Evolutionary conservation across 176 grass and related monocot genomes (phyloP).

Genomic region (Rhynchospora tenuis): DNA sequence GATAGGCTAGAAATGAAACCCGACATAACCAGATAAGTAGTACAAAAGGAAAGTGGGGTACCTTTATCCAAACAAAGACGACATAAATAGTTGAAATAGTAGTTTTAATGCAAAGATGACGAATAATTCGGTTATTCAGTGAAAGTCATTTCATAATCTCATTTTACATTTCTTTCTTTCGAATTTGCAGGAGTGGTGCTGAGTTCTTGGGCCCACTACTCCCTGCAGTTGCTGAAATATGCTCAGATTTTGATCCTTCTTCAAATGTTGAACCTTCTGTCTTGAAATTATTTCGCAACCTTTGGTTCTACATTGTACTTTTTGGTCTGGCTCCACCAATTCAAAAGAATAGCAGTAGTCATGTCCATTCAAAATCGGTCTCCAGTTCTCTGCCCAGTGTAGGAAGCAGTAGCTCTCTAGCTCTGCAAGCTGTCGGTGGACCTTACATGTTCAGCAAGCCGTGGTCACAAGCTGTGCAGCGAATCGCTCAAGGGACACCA

Average conservation of each 20-base stretch:
- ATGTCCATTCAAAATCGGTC: slow-evolving; percentile 58
- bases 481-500: slow-evolving; percentile 86
- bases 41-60: background rate
- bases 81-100: background rate
- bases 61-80: background rate
- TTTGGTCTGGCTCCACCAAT: slow-evolving; percentile 94
- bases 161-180: slow-evolving; percentile 18
- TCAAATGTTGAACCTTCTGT: slow-evolving; percentile 83
- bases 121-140: background rate
- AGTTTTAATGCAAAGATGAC: background rate
- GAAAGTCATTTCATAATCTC: slow-evolving; percentile 18
- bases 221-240: slow-evolving; percentile 95
- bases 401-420: slow-evolving; percentile 51
- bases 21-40: background rate
- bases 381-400: slow-evolving; percentile 57
- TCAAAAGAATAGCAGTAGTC: slow-evolving; percentile 47
- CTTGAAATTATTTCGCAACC: slow-evolving; percentile 89
- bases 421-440: slow-evolving; percentile 92
- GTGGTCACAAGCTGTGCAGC: slow-evolving; percentile 80
- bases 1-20: too few relatives aligned
- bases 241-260: slow-evolving; percentile 96
- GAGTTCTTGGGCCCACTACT: slow-evolving; percentile 95
- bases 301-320: slow-evolving; percentile 99
- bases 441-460: slow-evolving; percentile 94
- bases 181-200: slow-evolving; percentile 82